phyloP scores from a whole-genome alignment of 1,284 basidiomycete species.

The Ceratorhiza oryzae-sativae region DNA sequence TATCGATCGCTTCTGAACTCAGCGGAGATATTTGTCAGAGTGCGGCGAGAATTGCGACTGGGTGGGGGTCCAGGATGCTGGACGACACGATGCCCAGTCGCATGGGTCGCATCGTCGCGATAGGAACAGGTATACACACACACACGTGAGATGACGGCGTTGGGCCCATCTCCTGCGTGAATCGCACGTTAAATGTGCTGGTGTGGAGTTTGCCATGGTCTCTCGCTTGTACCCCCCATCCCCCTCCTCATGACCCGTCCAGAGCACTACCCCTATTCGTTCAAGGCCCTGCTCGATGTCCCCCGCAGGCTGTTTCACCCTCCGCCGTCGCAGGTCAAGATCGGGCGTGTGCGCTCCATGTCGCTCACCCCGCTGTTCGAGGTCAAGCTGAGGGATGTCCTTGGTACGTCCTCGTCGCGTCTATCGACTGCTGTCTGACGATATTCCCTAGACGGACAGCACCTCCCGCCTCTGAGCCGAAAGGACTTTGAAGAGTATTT shows the following conservation, averaged over 20 bases:
- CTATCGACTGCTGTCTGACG: not conserved
- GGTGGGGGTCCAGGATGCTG: not conserved
- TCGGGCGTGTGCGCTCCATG: conserved; percentile 37
- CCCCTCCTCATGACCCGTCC: conserved; percentile 36
- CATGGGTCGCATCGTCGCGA: not conserved
- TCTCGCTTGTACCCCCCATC: not conserved
- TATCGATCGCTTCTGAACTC: not conserved
- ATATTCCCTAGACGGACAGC: conserved; percentile 31
- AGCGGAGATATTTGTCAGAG: not conserved
- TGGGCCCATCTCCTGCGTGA: too few relatives aligned
- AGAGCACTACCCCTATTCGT: conserved; percentile 29
- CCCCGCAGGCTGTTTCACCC: conserved; percentile 39
- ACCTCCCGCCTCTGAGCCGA: conserved; percentile 41
- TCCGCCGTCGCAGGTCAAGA: conserved; percentile 38
- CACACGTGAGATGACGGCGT: conserved; percentile 1
- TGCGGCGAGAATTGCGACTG: conserved; percentile 3
- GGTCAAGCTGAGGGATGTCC: conserved; percentile 35
- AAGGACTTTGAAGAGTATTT: conserved; percentile 44
- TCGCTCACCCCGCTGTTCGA: conserved; percentile 20
- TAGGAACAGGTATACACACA: conserved; percentile 6
- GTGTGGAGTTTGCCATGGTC: too few relatives aligned
- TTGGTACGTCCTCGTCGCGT: conserved; percentile 24
- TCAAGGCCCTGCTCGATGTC: conserved; percentile 34
- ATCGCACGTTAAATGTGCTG: too few relatives aligned
- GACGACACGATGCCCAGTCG: too few relatives aligned